These are phyloP conservation scores for Rhododendron ferrugineum DNA, from an alignment of 148 eudicot species.

Conservation along the genomic window DNA sequence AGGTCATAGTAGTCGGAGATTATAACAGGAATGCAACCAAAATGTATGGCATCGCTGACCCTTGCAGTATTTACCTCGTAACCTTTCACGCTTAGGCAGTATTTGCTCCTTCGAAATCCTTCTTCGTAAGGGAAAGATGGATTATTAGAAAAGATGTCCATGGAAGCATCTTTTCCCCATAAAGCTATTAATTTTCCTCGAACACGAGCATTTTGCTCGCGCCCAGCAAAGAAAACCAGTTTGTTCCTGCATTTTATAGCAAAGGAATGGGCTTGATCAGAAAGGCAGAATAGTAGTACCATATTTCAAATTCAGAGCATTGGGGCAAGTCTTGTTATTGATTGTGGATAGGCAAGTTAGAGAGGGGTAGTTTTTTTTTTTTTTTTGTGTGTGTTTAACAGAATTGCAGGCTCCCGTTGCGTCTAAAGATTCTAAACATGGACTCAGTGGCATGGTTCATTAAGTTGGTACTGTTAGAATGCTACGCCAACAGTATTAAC, in stretches of 20 bases:
- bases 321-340: no score
- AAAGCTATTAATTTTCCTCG: constrained; percentile 18
- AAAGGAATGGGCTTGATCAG: not conserved
- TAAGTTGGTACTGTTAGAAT: no score
- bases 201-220: constrained; percentile 26
- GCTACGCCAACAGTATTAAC: no score
- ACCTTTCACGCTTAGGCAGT: constrained; percentile 38
- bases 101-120: constrained; percentile 31
- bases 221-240: constrained; percentile 39
- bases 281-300: not conserved
- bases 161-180: constrained; percentile 28
- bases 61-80: constrained; percentile 46
- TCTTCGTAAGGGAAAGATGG: constrained; percentile 29
- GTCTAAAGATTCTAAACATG: no score
- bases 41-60: constrained; percentile 40
- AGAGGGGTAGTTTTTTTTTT: no score
- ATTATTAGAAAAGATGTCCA: constrained; percentile 23
- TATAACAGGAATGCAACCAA: constrained; percentile 38
- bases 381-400: no score
- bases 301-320: no score
- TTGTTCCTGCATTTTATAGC: not conserved
- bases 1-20: constrained; percentile 42
- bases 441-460: no score
- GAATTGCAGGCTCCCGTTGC: no score
- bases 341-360: no score